A percentile compares a stretch with the other conserved stretches of the same genome.
Evolutionary conservation across 2,329 filamentous ascomycete genomes (phyloP).

Genomic region (Aaosphaeria pasadenensis): DNA sequence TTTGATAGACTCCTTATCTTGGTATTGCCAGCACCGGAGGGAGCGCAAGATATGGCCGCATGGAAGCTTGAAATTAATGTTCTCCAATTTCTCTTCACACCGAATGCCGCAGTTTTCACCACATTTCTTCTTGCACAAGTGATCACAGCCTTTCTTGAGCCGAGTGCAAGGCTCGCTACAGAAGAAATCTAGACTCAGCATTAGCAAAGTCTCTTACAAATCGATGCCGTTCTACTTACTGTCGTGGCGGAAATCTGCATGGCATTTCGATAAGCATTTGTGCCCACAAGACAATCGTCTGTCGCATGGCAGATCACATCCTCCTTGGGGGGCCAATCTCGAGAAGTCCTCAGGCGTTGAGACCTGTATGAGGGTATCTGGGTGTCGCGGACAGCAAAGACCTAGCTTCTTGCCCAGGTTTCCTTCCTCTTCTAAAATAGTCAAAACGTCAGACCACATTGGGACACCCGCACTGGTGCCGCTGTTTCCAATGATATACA

Average conservation of each 20-base stretch:
- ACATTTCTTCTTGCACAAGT: slow-evolving; percentile 45
- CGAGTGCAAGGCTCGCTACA: slow-evolving; percentile 48
- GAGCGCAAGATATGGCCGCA: slow-evolving; percentile 43
- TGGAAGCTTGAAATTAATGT: slow-evolving; percentile 19
- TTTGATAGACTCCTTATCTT: slow-evolving; percentile 2
- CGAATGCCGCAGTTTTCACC: slow-evolving; percentile 42
- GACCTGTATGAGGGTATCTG: slow-evolving; percentile 9
- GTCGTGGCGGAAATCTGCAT: slow-evolving; percentile 48
- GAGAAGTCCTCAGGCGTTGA: slow-evolving; percentile 9
- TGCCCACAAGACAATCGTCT: slow-evolving; percentile 44
- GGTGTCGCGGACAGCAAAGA: slow-evolving; percentile 13
- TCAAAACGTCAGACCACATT: slow-evolving; percentile 62
- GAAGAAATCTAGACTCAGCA: slow-evolving; percentile 29
- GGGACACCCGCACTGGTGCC: slow-evolving; percentile 51
- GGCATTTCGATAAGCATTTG: slow-evolving; percentile 46
- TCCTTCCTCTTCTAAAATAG: slow-evolving; percentile 14
- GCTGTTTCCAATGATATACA: slow-evolving; percentile 67
- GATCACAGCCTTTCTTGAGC: slow-evolving; percentile 42
- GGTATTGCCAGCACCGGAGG: slow-evolving; percentile 7
- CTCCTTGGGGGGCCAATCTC: slow-evolving; percentile 10
- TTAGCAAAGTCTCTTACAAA: too few relatives aligned
- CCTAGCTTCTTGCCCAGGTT: slow-evolving; percentile 22
- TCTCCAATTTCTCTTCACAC: slow-evolving; percentile 25
- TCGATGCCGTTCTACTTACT: background rate
- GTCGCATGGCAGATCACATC: slow-evolving; percentile 8